Percentiles rank a stretch among this genome's conserved stretches.
phyloP scores from a whole-genome alignment of 306 rosid genomes.

The Dalbergia cochinchinensis region DNA sequence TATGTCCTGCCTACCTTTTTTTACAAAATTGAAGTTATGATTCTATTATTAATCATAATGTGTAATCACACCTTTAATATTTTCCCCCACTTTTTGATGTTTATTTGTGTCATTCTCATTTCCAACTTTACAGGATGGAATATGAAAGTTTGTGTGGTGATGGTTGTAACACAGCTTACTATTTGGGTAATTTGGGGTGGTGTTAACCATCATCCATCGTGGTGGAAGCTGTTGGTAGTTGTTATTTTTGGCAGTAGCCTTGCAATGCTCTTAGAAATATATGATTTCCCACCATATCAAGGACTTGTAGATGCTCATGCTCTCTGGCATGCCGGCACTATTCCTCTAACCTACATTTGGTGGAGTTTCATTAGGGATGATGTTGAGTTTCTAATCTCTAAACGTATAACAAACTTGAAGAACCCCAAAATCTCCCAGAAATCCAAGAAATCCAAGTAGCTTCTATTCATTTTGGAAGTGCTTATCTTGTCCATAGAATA shows the following conservation, averaged over 20 bases:
- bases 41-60: neutral
- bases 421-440: constrained; percentile 50
- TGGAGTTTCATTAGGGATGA: constrained; percentile 89
- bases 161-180: constrained; percentile 68
- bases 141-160: constrained; percentile 73
- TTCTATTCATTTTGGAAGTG: constrained; percentile 28
- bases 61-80: neutral
- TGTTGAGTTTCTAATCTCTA: constrained; percentile 59
- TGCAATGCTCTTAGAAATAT: constrained; percentile 68
- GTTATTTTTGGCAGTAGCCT: constrained; percentile 67
- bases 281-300: constrained; percentile 75
- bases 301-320: constrained; percentile 80
- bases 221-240: constrained; percentile 65
- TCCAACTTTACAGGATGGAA: constrained; percentile 72
- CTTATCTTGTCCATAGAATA: neutral
- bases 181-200: constrained; percentile 77
- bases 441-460: constrained; percentile 68
- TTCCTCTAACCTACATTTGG: constrained; percentile 80
- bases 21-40: neutral
- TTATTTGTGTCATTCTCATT: neutral
- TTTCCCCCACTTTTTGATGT: neutral
- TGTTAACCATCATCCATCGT: constrained; percentile 65
- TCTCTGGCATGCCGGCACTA: constrained; percentile 75
- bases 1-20: constrained; percentile 26
- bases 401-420: constrained; percentile 58